phyloP scores from a whole-genome alignment of 495 filamentous ascomycete genomes.

The Neurospora tetraspora region DNA sequence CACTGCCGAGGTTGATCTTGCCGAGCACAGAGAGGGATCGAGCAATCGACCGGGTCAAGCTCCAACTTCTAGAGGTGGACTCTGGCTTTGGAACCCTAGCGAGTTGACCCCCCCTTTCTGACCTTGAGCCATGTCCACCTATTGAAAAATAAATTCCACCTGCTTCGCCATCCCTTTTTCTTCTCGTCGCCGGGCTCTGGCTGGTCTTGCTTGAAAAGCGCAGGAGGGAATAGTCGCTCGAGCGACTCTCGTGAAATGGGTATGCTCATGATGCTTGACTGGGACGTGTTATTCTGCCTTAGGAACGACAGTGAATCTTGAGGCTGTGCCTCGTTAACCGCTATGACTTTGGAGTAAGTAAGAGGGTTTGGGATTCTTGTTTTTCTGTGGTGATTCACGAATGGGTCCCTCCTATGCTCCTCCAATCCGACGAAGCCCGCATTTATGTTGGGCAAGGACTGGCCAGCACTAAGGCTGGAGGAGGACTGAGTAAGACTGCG shows the following conservation, averaged over 20 bases:
- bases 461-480: neutral
- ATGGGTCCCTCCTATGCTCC: neutral
- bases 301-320: neutral
- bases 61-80: neutral
- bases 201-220: neutral
- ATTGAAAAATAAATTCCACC: neutral
- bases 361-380: neutral
- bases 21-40: slow-evolving; percentile 9
- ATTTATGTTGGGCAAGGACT: neutral
- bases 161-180: neutral
- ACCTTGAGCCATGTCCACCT: neutral
- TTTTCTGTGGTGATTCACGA: neutral
- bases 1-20: slow-evolving; percentile 45
- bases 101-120: neutral
- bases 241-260: neutral
- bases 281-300: neutral
- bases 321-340: neutral
- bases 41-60: neutral
- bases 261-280: neutral
- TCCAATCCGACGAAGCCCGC: neutral
- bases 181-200: neutral
- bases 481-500: neutral
- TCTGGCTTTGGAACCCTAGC: neutral
- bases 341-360: neutral
- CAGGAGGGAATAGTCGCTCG: neutral